These are phyloP conservation scores for Aspergillus fijiensis DNA, from an alignment of 2,329 filamentous ascomycete species.

Conservation along the genomic window DNA sequence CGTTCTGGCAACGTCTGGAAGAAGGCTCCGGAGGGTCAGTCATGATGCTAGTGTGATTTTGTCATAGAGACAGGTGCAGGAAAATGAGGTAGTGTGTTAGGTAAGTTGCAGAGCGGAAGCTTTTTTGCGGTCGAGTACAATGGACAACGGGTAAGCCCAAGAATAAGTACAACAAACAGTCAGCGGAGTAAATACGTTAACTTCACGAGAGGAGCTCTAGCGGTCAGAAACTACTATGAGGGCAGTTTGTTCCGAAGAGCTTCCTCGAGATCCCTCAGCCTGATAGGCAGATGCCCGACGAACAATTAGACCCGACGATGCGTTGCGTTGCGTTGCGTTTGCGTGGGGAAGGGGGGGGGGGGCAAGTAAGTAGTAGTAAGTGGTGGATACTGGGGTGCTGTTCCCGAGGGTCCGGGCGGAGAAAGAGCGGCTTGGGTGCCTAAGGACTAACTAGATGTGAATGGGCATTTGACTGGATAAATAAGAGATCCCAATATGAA, in stretches of 20 bases:
- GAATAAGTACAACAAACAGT: slow-evolving; percentile 11
- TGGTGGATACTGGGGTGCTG: slow-evolving; percentile 1
- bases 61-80: slow-evolving; percentile 22
- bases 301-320: slow-evolving; percentile 12
- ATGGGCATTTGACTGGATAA: neutral
- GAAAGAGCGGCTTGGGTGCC: slow-evolving; percentile 18
- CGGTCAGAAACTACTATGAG: slow-evolving; percentile 5
- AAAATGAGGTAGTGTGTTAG: slow-evolving; percentile 6
- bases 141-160: slow-evolving; percentile 16
- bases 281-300: slow-evolving; percentile 27
- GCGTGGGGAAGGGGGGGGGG: slow-evolving; percentile 2
- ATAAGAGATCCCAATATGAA: neutral
- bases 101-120: slow-evolving; percentile 19
- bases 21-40: slow-evolving; percentile 39
- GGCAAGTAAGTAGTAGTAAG: neutral
- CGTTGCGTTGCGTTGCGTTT: slow-evolving; percentile 13
- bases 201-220: slow-evolving; percentile 10
- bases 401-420: slow-evolving; percentile 17
- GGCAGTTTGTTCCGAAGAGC: slow-evolving; percentile 6
- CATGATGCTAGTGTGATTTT: slow-evolving; percentile 28
- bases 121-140: slow-evolving; percentile 18
- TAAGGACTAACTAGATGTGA: slow-evolving; percentile 7
- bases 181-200: slow-evolving; percentile 21
- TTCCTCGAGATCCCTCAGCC: slow-evolving; percentile 17
- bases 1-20: slow-evolving; percentile 28